These are phyloP conservation scores for Kwoniella sp. DNA, from an alignment of 768 basidiomycete species.

Conservation along the genomic window DNA sequence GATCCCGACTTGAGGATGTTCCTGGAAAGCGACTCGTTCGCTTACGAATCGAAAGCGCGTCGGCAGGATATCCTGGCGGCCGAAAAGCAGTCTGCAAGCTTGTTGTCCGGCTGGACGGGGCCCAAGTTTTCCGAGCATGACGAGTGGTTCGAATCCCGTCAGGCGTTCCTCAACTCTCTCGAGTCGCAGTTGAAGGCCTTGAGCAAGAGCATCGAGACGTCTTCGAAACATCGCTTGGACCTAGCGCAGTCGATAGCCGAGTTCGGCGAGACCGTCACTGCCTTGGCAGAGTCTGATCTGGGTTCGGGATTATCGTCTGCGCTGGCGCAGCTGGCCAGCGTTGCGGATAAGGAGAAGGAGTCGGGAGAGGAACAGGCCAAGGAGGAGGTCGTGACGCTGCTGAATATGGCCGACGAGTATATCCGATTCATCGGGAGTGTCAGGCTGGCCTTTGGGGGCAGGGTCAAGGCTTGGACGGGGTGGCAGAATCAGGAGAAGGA, in stretches of 20 bases:
- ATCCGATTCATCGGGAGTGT: conserved; percentile 84
- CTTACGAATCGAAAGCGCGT: conserved; percentile 66
- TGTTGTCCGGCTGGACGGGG: conserved; percentile 76
- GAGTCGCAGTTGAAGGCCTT: conserved; percentile 83
- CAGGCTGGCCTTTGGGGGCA: conserved; percentile 77
- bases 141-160: conserved; percentile 86
- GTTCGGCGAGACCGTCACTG: conserved; percentile 67
- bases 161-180: conserved; percentile 75
- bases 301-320: conserved; percentile 66
- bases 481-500: conserved; percentile 81
- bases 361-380: conserved; percentile 69
- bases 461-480: conserved; percentile 71
- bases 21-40: conserved; percentile 86
- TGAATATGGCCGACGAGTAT: conserved; percentile 89
- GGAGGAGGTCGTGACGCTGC: conserved; percentile 73
- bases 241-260: conserved; percentile 68
- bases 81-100: conserved; percentile 55
- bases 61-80: conserved; percentile 72
- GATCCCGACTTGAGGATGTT: conserved; percentile 85
- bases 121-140: conserved; percentile 44
- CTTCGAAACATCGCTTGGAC: conserved; percentile 78
- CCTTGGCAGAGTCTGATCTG: conserved; percentile 71
- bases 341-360: conserved; percentile 70
- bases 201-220: conserved; percentile 77
- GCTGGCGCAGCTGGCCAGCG: conserved; percentile 65